Evolutionary conservation across 495 filamentous ascomycete species (phyloP), one percentile per base, ranked within the genome.

Genomic region (Penicillium odoratum): DNA sequence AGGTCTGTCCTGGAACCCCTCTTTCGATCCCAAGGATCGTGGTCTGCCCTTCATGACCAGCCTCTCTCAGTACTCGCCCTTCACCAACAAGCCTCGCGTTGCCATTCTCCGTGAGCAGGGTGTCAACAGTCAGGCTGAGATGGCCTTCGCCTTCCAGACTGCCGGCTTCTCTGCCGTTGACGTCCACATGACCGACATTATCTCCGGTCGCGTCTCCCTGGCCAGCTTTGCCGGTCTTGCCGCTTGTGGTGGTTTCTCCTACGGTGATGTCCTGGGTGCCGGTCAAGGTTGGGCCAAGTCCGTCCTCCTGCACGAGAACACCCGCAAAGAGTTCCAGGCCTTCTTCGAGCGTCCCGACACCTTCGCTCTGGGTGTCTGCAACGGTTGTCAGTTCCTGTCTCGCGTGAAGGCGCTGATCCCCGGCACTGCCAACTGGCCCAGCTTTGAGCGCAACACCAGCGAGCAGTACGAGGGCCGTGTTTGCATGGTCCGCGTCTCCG

Each of bases 231-330:
- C 85, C 47, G 94, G 94, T 61, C 83, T 98, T 18, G 94, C 93
- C 29, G 93, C 92, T 58, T 96, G 93, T 63, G 95, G 94, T 61
- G 95, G 94, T 54, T 98, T 98, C 83, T 96, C 91, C 13, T 97
- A 95, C 73, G 95, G 94, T 65, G 94, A 98, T 59, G 92, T 97
- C 38, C 85, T 98, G 4, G 95, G 93, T 54, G 95, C 95, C 31
- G 94, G 94, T 33, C 88, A 89, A 62, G 94, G 95, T 48, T 98
- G 94, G 94, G 92, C 95, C n/a, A 92, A 93, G 69, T 92, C 88
- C 4, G 92, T 98, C 38, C 82, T 97, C 7, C 81, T 93, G 60
- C 89, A 97, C 73, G 81, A 87, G 21, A 85, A 86, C 56, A 86
- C 89, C 4, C 84, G 92, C 31, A 76, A 74, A 47, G 87, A 93